Evolutionary conservation across 768 basidiomycete species (phyloP).

Genomic region (Boletus edulis): DNA sequence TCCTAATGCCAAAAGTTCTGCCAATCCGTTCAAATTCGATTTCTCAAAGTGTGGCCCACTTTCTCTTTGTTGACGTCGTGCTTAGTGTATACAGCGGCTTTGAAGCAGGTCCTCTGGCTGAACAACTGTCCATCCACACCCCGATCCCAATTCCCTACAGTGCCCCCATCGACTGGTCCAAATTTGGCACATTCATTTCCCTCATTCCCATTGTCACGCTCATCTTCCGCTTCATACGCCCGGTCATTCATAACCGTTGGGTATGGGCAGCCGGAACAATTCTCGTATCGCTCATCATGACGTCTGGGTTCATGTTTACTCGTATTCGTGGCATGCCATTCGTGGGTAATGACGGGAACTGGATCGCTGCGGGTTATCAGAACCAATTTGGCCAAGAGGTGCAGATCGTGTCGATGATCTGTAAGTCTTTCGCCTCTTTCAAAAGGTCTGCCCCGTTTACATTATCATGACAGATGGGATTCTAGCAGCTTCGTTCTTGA

Average conservation of each 20-base stretch:
- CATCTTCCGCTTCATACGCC: conserved; percentile 56
- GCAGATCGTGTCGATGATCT: conserved; percentile 80
- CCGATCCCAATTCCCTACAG: conserved; percentile 81
- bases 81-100: conserved; percentile 62
- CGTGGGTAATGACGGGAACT: conserved; percentile 57
- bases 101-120: conserved; percentile 71
- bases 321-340: conserved; percentile 83
- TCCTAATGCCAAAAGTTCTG: conserved; percentile 51
- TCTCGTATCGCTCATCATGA: conserved; percentile 76
- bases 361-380: conserved; percentile 87
- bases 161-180: conserved; percentile 72
- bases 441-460: not conserved
- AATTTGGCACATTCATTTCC: conserved; percentile 45
- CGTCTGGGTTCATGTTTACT: conserved; percentile 94
- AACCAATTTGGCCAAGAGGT: conserved; percentile 93
- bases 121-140: conserved; percentile 70
- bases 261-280: conserved; percentile 68
- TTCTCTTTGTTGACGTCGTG: not conserved
- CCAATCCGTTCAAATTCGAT: conserved; percentile 68
- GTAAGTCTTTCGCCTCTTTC: conserved; percentile 48
- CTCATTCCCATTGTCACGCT: conserved; percentile 49
- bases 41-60: conserved; percentile 60
- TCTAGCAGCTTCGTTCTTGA: conserved; percentile 73
- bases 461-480: conserved; percentile 62
- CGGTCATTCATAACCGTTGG: conserved; percentile 72